Evolutionary conservation across 2,329 filamentous ascomycete species (phyloP).

Genomic region (Clonostachys rosea): DNA sequence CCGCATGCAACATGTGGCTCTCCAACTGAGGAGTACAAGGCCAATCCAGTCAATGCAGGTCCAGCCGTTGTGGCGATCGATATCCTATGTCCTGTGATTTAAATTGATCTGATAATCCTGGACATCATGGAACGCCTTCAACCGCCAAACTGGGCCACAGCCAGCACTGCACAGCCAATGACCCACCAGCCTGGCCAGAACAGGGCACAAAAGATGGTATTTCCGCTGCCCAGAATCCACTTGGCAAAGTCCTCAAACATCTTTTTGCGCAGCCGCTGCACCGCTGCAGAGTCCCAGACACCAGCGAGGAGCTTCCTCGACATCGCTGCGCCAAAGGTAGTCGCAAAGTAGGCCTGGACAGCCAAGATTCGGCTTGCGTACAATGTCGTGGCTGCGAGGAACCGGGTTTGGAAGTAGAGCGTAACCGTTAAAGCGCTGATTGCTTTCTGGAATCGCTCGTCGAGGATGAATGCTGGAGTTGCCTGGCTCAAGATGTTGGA

Average conservation of each 20-base stretch:
- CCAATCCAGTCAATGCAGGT: not conserved
- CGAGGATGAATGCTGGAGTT: conserved; percentile 23
- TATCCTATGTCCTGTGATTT: too few species aligned
- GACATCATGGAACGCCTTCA: conserved; percentile 13
- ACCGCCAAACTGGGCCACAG: conserved; percentile 22
- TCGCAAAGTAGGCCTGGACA: conserved; percentile 15
- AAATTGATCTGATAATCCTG: too few species aligned
- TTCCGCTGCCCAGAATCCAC: conserved; percentile 44
- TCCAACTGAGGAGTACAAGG: not conserved
- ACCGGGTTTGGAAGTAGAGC: conserved; percentile 20
- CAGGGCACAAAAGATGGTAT: conserved; percentile 40
- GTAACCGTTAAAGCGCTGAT: conserved; percentile 21
- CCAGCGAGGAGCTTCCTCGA: conserved; percentile 16
- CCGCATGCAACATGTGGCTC: conserved; percentile 1
- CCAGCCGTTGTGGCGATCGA: not conserved
- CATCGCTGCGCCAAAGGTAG: conserved; percentile 19
- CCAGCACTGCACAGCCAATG: conserved; percentile 28
- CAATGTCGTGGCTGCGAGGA: conserved; percentile 18
- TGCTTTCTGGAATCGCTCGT: conserved; percentile 25
- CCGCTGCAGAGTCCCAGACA: conserved; percentile 29
- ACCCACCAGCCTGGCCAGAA: conserved; percentile 56
- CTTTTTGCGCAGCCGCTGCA: conserved; percentile 34
- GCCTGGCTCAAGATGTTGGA: conserved; percentile 19
- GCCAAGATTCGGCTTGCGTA: conserved; percentile 16
- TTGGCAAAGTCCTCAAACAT: conserved; percentile 47